Conservation (phyloP, 1,284 basidiomycete species). For the Fomitopsis schrenkii region DNA sequence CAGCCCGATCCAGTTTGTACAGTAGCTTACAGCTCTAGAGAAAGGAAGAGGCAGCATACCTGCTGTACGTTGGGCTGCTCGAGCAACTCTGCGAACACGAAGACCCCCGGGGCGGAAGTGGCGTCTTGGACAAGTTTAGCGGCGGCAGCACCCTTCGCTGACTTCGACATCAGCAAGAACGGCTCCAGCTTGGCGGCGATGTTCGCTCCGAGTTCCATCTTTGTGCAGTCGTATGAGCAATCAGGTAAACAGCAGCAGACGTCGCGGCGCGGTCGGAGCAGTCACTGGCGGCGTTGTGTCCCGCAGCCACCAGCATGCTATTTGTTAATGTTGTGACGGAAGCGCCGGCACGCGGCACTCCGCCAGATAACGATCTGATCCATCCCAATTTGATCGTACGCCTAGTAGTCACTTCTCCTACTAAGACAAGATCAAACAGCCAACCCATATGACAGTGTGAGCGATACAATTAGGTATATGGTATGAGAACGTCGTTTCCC, state of each 20-base stretch:
- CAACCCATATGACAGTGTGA: not conserved
- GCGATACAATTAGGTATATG: no score
- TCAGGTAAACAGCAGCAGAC: not conserved
- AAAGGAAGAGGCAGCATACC: slow-evolving; percentile 36
- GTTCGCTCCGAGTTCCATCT: slow-evolving; percentile 54
- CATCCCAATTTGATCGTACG: not conserved
- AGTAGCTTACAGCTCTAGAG: no score
- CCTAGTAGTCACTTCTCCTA: not conserved
- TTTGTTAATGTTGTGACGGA: slow-evolving; percentile 17
- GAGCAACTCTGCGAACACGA: slow-evolving; percentile 86
- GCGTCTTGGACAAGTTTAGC: slow-evolving; percentile 86
- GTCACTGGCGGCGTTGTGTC: not conserved
- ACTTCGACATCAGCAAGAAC: slow-evolving; percentile 86
- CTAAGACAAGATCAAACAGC: no score
- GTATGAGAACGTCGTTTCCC: no score
- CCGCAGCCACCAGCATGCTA: slow-evolving; percentile 4
- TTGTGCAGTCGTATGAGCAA: not conserved
- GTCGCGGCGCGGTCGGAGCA: not conserved
- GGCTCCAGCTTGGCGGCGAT: slow-evolving; percentile 75
- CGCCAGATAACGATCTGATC: not conserved
- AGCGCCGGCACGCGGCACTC: slow-evolving; percentile 4
- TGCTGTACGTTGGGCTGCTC: slow-evolving; percentile 81
- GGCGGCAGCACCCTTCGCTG: slow-evolving; percentile 85
- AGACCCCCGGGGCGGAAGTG: slow-evolving; percentile 84
- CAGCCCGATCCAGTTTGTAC: no score